Base-by-base conservation (phyloP, 1,284 basidiomycete genomes). In the Phellopilus nigrolimitatus region DNA sequence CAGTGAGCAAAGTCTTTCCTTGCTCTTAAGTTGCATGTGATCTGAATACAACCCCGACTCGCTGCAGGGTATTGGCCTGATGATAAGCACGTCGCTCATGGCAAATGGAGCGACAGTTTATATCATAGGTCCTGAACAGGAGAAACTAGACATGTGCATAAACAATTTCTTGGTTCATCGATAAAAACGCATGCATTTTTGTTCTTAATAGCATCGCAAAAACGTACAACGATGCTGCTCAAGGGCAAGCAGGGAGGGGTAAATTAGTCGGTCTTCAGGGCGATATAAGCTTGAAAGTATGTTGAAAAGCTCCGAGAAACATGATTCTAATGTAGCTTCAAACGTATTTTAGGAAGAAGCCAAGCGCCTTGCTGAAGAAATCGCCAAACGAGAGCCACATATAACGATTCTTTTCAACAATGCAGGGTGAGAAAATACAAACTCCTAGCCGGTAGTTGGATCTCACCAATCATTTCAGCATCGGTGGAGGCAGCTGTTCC, bases 51-150 rank as follows among this genome's bases (percentile, higher is more conserved):
- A 15, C 21, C 27, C 25, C 15, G n/a, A 42, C 3, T 15, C 30
- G 24, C 8, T 37, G 13, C 34, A 77, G 75, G 74, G 74, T 0
- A 77, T 76, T 22, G 74, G 74, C 1, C 56, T 75, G 22, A 76
- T 77, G 71, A 73, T 75, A 25, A 68, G 64, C 42, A 68, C 68
- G 3, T 71, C 74, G 1, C 60, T 78, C 4, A 59, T 75, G n/a
- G 69, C 73, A 1, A 78, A 78, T 48, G 75, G 75, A 4, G 75
- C 75, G 0, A 72, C 65, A 0, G 74, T 77, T 0, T 77, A 74
- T 47, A 73, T 75, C 48, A 68, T 76, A 31, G 75, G 75, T 0
- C 72, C 68, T 0, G 66, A 65, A 10, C 73, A 76, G 55, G 64
- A 58, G 10, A 70, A 71, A n/a, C 62, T 78, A 4, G 73, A 76